Base-by-base conservation (phyloP, 768 basidiomycete genomes). In the Terana coerulea region DNA sequence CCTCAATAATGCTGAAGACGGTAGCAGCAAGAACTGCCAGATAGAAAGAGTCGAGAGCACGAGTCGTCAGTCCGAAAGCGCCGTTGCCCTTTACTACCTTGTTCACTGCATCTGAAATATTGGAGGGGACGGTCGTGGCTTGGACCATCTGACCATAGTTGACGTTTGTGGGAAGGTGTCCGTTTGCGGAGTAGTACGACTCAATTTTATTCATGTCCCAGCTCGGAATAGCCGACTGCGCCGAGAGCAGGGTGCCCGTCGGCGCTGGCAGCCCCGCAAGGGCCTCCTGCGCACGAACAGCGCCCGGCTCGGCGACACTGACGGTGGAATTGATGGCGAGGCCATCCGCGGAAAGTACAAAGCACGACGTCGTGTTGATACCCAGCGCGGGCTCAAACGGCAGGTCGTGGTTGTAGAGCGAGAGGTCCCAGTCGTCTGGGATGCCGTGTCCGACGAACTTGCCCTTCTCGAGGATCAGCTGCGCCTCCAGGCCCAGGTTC, bases 121-220 rank as follows among this genome's bases (percentile, higher is more conserved):
- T 26, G 1, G 35, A 19, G 1, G 46, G 52, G 15, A 53, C 40
- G 8, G 39, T 42, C 3, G 52, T 48, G 14, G 52, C 52, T 30
- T 47, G 34, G 11, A 43, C 29, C 52, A 53, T 53, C 39, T 47
- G 52, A 5, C 14, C 33, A 31, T 53, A 53, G 40, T 53, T 53
- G 30, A 53, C 52, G n/a, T 37, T 37, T 19, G 52, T 53, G 1
- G 52, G 52, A 5, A 53, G 46, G 4, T 47, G 45, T 5, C 52
- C 46, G 31, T 53, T 47, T n/a, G 52, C 52, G 12, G 43, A 46
- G 39, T 46, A 53, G 29, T 47, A 53, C 5, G 52, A 53, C 39
- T 53, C 46, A 14, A 53, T 53, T 33, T 53, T 53, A 24, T 28
- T 40, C 3, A 53, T 26, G 39, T 53, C 33, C 52, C 52, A 53